phyloP scores from a whole-genome alignment of 192 early-diverging fungal species.

The Backusella circina region DNA sequence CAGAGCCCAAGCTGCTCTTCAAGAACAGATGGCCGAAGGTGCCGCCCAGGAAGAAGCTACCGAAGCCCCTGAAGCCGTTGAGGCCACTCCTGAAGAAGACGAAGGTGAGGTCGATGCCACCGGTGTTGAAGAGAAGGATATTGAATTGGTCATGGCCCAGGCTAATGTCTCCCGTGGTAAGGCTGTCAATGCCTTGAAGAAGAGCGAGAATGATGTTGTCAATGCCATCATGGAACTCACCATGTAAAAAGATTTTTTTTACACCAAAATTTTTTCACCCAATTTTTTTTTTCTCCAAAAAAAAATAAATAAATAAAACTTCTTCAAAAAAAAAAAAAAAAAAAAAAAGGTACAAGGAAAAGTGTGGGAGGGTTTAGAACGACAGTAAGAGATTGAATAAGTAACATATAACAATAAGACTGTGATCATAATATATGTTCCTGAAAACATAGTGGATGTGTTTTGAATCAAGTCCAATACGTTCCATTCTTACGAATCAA shows the following conservation, averaged over 20 bases:
- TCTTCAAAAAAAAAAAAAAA: not conserved
- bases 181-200: constrained; percentile 90
- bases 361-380: not conserved
- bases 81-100: constrained; percentile 43
- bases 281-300: not conserved
- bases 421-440: not conserved
- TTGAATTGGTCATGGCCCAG: constrained; percentile 93
- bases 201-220: constrained; percentile 85
- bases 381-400: not conserved
- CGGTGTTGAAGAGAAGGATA: constrained; percentile 87
- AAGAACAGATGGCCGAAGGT: constrained; percentile 57
- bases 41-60: constrained; percentile 37
- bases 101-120: constrained; percentile 78
- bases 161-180: constrained; percentile 81
- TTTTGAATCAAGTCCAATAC: constrained; percentile 5
- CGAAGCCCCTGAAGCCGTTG: constrained; percentile 48
- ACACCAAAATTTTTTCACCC: not conserved
- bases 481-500: not conserved
- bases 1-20: constrained; percentile 68
- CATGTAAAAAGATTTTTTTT: not conserved
- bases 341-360: not conserved
- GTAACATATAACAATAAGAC: not conserved
- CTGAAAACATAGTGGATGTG: not conserved
- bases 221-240: constrained; percentile 89
- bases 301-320: not conserved